Evolutionary conservation across 2,329 filamentous ascomycete genomes (phyloP).

Genomic region (Lachnellula subtilissima): DNA sequence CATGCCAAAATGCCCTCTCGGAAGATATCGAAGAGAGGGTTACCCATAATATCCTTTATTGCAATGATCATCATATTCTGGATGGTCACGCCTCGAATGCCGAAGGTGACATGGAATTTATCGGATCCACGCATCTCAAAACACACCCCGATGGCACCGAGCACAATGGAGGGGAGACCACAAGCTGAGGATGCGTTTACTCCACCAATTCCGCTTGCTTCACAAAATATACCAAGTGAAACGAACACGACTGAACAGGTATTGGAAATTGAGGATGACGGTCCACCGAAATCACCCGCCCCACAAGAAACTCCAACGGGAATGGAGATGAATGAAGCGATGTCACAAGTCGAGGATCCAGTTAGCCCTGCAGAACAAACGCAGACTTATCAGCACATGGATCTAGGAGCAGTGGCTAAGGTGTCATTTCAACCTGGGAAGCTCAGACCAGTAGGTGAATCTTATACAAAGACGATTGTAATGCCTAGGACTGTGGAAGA

Average conservation of each 20-base stretch:
- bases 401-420: not conserved
- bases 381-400: not conserved
- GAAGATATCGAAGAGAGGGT: not conserved
- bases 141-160: too few relatives aligned
- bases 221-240: too few relatives aligned
- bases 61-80: not conserved
- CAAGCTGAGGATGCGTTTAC: too few relatives aligned
- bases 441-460: conserved; percentile 10
- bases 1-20: not conserved
- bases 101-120: not conserved
- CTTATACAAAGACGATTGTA: conserved; percentile 21
- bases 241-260: too few relatives aligned
- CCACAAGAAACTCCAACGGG: not conserved
- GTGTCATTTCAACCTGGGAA: conserved; percentile 6
- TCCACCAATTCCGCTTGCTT: too few relatives aligned
- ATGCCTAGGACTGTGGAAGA: conserved; percentile 17
- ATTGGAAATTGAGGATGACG: too few relatives aligned
- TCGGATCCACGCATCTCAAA: too few relatives aligned
- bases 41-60: not conserved
- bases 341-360: not conserved
- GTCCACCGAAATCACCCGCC: too few relatives aligned
- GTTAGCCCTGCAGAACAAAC: not conserved
- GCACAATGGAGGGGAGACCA: too few relatives aligned
- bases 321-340: not conserved
- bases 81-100: not conserved